These are phyloP conservation scores for Acanthamoeba lenticulata DNA, from an alignment of 208 protist genomes.

Conservation along the genomic window DNA sequence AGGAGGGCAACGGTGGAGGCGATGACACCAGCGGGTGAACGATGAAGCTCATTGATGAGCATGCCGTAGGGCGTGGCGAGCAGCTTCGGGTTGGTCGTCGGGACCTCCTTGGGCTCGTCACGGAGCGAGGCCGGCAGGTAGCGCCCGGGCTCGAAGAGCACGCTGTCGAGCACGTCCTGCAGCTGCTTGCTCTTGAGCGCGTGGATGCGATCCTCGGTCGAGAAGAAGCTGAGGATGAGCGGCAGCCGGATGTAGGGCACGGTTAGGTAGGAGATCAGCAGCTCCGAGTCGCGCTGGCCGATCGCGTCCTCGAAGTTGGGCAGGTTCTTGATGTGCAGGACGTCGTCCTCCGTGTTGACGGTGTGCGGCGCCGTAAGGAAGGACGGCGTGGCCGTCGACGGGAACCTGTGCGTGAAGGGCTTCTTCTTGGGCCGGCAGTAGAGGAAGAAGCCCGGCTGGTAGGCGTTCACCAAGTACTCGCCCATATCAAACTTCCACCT, in stretches of 20 bases:
- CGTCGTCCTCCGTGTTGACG: slow-evolving; percentile 90
- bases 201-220: slow-evolving; percentile 90
- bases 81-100: slow-evolving; percentile 86
- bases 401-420: slow-evolving; percentile 49
- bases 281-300: slow-evolving; percentile 87
- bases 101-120: slow-evolving; percentile 79
- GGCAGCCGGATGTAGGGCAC: slow-evolving; percentile 91
- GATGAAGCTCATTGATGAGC: slow-evolving; percentile 90
- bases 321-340: slow-evolving; percentile 88
- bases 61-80: slow-evolving; percentile 89
- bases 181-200: slow-evolving; percentile 76
- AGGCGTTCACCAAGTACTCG: slow-evolving; percentile 58
- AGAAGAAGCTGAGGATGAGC: slow-evolving; percentile 90
- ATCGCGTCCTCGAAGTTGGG: slow-evolving; percentile 89
- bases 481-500: slow-evolving; percentile 55
- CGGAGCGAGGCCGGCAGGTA: slow-evolving; percentile 78
- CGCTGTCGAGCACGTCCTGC: slow-evolving; percentile 89
- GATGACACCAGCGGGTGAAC: slow-evolving; percentile 83
- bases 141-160: slow-evolving; percentile 92
- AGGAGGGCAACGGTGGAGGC: slow-evolving; percentile 62
- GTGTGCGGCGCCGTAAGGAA: slow-evolving; percentile 47
- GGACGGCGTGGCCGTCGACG: slow-evolving; percentile 54
- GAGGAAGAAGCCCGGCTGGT: neutral
- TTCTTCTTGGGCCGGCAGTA: slow-evolving; percentile 67
- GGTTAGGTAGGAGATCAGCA: slow-evolving; percentile 91